Evolutionary conservation across 2,329 filamentous ascomycete species (phyloP).

Genomic region (Incumbomyces delicatus): DNA sequence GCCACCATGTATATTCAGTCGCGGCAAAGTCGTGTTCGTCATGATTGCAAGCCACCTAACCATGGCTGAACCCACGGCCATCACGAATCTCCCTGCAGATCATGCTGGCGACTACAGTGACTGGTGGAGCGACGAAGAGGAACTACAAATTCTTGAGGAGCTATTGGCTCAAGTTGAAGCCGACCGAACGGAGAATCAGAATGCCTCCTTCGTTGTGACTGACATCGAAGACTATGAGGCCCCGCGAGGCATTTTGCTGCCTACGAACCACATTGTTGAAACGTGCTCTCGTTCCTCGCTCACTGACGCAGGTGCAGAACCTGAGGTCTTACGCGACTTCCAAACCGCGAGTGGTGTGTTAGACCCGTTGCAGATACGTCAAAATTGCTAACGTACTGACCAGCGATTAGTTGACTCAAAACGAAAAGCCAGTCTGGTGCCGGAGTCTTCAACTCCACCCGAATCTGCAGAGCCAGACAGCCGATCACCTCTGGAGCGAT

Average conservation of each 20-base stretch:
- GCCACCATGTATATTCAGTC: conserved; percentile 1
- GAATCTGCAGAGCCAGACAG: conserved; percentile 29
- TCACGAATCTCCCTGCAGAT: background rate
- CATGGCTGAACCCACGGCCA: conserved; percentile 1
- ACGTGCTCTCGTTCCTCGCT: conserved; percentile 13
- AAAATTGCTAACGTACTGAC: conserved; percentile 40
- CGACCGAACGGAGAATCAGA: conserved; percentile 12
- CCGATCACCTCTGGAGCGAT: conserved; percentile 62
- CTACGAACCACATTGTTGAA: conserved; percentile 28
- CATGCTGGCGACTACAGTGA: conserved; percentile 53
- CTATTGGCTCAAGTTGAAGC: conserved; percentile 39
- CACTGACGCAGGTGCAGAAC: conserved; percentile 10
- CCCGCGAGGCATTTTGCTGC: conserved; percentile 28
- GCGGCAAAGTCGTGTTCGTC: conserved; percentile 1
- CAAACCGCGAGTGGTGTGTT: conserved; percentile 13
- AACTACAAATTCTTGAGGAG: conserved; percentile 44
- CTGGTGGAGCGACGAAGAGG: conserved; percentile 41
- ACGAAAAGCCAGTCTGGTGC: conserved; percentile 1
- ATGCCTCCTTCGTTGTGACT: conserved; percentile 20
- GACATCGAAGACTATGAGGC: conserved; percentile 38
- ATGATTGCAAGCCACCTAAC: background rate
- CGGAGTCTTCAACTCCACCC: conserved; percentile 5
- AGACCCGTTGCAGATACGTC: conserved; percentile 11
- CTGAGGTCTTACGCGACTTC: conserved; percentile 13
- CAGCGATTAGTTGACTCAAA: conserved; percentile 18